These are phyloP conservation scores for Graphilbum sp. DNA, from an alignment of 2,329 filamentous ascomycete genomes.

Conservation along the genomic window DNA sequence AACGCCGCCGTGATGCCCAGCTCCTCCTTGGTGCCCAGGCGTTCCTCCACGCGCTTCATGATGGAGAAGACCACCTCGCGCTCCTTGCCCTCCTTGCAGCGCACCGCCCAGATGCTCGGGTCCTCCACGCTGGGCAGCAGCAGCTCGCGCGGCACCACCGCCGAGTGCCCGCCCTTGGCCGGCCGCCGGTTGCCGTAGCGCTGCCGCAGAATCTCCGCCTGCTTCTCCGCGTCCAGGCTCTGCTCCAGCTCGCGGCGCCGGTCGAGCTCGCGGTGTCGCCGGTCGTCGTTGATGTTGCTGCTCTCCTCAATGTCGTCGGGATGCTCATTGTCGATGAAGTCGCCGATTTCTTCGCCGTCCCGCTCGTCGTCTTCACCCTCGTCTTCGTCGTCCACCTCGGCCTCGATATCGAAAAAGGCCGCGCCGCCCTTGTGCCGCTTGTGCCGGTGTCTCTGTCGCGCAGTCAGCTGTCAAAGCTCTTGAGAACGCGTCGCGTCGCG, in stretches of 20 bases:
- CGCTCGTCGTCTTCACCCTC: conserved; percentile 80
- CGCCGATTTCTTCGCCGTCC: conserved; percentile 66
- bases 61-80: conserved; percentile 77
- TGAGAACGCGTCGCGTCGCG: background rate
- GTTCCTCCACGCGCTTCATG: conserved; percentile 76
- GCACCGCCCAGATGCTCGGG: conserved; percentile 87
- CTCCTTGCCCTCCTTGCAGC: conserved; percentile 91
- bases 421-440: conserved; percentile 64
- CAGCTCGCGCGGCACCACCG: conserved; percentile 68
- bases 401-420: conserved; percentile 93
- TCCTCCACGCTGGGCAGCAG: conserved; percentile 88
- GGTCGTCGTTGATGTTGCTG: conserved; percentile 71
- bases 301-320: conserved; percentile 75
- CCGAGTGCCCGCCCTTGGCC: conserved; percentile 50
- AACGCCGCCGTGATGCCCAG: conserved; percentile 80
- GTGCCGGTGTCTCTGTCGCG: conserved; percentile 45
- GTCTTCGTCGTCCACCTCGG: conserved; percentile 92
- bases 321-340: conserved; percentile 78
- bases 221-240: conserved; percentile 83
- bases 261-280: conserved; percentile 86
- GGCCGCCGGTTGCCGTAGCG: conserved; percentile 69
- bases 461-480: background rate
- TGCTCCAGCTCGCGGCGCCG: conserved; percentile 75
- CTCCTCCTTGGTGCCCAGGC: conserved; percentile 59
- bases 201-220: conserved; percentile 73